Evolutionary conservation across 2,329 filamentous ascomycete species (phyloP).

Genomic region (Scytalidium lignicola): DNA sequence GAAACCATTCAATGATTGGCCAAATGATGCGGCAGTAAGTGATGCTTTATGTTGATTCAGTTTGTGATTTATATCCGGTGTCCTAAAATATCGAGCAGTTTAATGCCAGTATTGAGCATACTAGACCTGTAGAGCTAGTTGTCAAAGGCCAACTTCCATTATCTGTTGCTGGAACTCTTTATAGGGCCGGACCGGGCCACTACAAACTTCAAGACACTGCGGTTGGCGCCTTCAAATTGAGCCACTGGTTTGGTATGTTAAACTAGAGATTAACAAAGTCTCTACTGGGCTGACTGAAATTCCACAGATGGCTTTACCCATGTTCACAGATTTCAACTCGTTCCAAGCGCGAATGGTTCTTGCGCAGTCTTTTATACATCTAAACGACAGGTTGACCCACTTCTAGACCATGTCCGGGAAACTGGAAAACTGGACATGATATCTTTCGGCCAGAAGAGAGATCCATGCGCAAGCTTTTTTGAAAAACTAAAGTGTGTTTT

Average conservation of each 20-base stretch:
- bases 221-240: neutral
- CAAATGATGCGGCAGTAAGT: conserved; percentile 42
- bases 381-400: conserved; percentile 58
- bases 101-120: conserved; percentile 5
- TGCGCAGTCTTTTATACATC: conserved; percentile 64
- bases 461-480: conserved; percentile 71
- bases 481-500: conserved; percentile 65
- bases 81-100: neutral
- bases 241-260: conserved; percentile 46
- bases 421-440: conserved; percentile 52
- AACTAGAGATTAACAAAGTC: conserved; percentile 52
- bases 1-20: conserved; percentile 37
- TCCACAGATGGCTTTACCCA: conserved; percentile 74
- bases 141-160: conserved; percentile 63
- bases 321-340: conserved; percentile 67
- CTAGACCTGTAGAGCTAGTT: conserved; percentile 51
- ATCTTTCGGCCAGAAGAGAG: conserved; percentile 65
- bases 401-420: conserved; percentile 55
- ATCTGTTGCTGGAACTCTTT: conserved; percentile 68
- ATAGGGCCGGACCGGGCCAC: conserved; percentile 65
- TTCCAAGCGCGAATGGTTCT: conserved; percentile 32
- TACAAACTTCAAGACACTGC: conserved; percentile 1
- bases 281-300: conserved; percentile 61
- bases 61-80: neutral
- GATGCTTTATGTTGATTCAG: neutral